phyloP scores from a whole-genome alignment of 768 basidiomycete species.

The Pleurotus platypus region DNA sequence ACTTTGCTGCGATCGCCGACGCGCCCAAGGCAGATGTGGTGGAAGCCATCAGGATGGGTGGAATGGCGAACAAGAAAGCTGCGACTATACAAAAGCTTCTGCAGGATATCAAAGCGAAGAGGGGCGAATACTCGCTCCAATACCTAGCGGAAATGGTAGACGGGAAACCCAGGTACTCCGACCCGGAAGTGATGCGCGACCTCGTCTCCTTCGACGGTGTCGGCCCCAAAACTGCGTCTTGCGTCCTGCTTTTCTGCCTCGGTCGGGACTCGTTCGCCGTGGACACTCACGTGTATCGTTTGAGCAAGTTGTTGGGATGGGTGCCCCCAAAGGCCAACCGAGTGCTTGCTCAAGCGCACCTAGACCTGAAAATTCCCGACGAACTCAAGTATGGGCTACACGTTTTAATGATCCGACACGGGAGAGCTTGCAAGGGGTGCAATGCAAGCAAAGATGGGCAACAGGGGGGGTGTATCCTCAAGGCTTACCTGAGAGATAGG shows the following conservation, averaged over 20 bases:
- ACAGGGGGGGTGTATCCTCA: slow-evolving; percentile 23
- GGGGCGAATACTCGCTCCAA: slow-evolving; percentile 55
- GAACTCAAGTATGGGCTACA: slow-evolving; percentile 57
- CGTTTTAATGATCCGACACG: slow-evolving; percentile 57
- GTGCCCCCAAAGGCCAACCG: slow-evolving; percentile 44
- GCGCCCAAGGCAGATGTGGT: slow-evolving; percentile 40
- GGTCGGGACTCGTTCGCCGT: slow-evolving; percentile 61
- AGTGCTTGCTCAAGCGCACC: slow-evolving; percentile 52
- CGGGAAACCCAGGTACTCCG: slow-evolving; percentile 23
- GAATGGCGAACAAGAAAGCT: slow-evolving; percentile 60
- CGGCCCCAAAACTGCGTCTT: slow-evolving; percentile 62
- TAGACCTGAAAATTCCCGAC: slow-evolving; percentile 47
- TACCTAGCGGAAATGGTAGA: slow-evolving; percentile 34
- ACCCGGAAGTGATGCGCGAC: slow-evolving; percentile 54
- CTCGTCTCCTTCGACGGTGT: slow-evolving; percentile 55
- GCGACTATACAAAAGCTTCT: slow-evolving; percentile 49
- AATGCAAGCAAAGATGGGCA: slow-evolving; percentile 25
- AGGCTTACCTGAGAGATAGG: slow-evolving; percentile 23
- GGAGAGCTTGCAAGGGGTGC: slow-evolving; percentile 52
- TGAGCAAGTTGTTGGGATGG: slow-evolving; percentile 50
- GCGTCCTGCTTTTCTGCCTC: slow-evolving; percentile 58
- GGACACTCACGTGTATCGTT: slow-evolving; percentile 59
- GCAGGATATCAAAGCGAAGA: slow-evolving; percentile 34
- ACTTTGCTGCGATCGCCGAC: slow-evolving; percentile 44
- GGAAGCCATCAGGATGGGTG: slow-evolving; percentile 49